Base-by-base conservation (phyloP, 352 stramenopile genomes). In the Globisporangium cylindrosporum region DNA sequence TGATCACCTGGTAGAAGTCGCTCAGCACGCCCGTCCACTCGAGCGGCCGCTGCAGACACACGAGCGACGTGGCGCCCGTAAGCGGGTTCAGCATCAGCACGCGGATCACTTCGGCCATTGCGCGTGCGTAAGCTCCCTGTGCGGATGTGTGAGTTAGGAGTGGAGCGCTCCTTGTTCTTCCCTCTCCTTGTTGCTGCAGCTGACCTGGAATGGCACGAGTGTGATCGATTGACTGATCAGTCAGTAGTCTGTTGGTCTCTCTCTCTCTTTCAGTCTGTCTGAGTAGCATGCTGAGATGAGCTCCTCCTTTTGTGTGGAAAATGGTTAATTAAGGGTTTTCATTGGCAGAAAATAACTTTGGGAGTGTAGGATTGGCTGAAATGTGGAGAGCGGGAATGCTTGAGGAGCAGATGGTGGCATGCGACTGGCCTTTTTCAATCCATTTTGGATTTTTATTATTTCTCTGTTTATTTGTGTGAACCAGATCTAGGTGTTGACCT, bases 1-100 rank as follows among this genome's bases (percentile, higher is more conserved):
- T 91, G 66, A 94, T 88, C 55, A 84, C 84, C 73, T 92, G 84
- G 74, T 92, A 92, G 73, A 94, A 92, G 74, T 94, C 86, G 63
- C 77, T 74, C 3, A 94, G 76, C 64, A 94, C 86, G 66, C 77
- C 64, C 56, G 79, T 82, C 86, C 86, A 94, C 56, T 91, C 81
- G 59, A 94, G 81, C 63, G 86, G 86, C 32, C 86, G 84, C 70
- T 91, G 79, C 46, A 94, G 84, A 74, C 84, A 91, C 73, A 94
- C 86, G 70, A 94, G 82, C 66, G 82, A 84, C 63, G 84, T 92
- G 41, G 79, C 73, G 66, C 81, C 62, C 27, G 80, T 84, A 48
- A 92, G 73, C 55, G 84, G 86, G 58, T 89, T 92, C 41, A 94
- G 77, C 67, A 94, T 76, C 71, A 94, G 71, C 72, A 94, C 86